Base-by-base conservation (phyloP, 1,139 yeast genomes). In the Ogataea hybrid region DNA sequence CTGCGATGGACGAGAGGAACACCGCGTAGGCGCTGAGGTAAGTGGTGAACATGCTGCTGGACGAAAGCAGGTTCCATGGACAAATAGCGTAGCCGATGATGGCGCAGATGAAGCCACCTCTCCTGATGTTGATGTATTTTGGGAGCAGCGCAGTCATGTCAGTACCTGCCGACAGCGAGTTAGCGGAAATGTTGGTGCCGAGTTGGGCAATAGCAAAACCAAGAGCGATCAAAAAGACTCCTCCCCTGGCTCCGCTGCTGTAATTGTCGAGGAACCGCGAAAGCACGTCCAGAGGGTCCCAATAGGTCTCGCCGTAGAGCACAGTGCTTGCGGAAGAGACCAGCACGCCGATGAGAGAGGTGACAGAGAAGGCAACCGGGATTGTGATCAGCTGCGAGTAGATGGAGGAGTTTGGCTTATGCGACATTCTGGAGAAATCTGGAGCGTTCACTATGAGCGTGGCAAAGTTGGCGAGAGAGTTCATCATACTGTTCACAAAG, bases 181-280 rank as follows among this genome's bases (percentile, higher is more conserved):
- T 89, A 11, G 96, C 96, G 28, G 94, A 79, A 50, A 89, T 84
- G 60, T 89, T 89, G n/a, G 95, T 84, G 61, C 96, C 96, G 50
- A 87, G 69, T 65, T 88, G 96, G 14, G 96, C 95, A 46, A 88
- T 64, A 2, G 88, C 84, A 66, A 88, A 85, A 1, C 87, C 88
- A 34, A 79, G 68, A 5, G 89, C 75, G 52, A 88, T 81, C 49
- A 89, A 71, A 63, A 89, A 89, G 1, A 84, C 95, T 51, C 96
- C 97, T 16, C 90, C 95, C 58, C 95, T 74, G 40, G 89, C 84
- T 54, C 85, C 95, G 46, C 71, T 69, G 12, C 83, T 64, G 41
- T 76, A 73, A 54, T 74, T 70, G 45, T 75, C 70, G 53, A 88
- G 75, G 58, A 84, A 85, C 46, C 75, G 69, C 21, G 74, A 74